phyloP scores from a whole-genome alignment of 352 stramenopile species.

The Phytophthora aleatoria region DNA sequence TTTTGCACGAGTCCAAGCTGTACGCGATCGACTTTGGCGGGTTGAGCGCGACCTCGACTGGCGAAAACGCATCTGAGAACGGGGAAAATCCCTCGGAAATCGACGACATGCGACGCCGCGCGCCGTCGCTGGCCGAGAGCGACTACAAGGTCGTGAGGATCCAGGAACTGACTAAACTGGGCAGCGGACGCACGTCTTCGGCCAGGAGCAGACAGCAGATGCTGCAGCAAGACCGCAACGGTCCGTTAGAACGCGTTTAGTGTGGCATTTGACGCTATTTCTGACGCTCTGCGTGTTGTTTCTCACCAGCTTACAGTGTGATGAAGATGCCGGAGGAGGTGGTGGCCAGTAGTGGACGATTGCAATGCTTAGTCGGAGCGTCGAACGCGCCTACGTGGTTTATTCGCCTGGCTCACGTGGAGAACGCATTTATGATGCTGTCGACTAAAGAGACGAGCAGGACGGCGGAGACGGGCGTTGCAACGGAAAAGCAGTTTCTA shows the following conservation, averaged over 20 bases:
- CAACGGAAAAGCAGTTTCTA: conserved; percentile 35
- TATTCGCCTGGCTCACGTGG: conserved; percentile 67
- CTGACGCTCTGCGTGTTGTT: conserved; percentile 9
- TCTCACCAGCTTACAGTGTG: conserved; percentile 55
- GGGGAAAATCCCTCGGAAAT: conserved; percentile 11
- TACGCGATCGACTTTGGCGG: conserved; percentile 63
- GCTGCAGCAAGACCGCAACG: conserved; percentile 49
- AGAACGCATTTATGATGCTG: conserved; percentile 77
- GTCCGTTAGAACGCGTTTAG: conserved; percentile 15
- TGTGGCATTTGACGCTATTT: conserved; percentile 1
- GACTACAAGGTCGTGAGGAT: conserved; percentile 64
- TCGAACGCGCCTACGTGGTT: conserved; percentile 72
- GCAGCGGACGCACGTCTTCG: conserved; percentile 27
- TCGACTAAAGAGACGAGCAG: conserved; percentile 47
- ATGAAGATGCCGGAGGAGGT: conserved; percentile 84
- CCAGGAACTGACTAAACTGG: conserved; percentile 61
- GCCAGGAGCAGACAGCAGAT: conserved; percentile 33
- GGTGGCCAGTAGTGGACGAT: conserved; percentile 54
- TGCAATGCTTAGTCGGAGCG: conserved; percentile 65
- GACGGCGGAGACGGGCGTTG: conserved; percentile 15
- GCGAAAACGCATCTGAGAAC: conserved; percentile 8
- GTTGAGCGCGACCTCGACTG: background rate
- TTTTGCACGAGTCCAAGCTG: conserved; percentile 67
- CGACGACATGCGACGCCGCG: conserved; percentile 30
- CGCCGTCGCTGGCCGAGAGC: conserved; percentile 37